phyloP scores from a whole-genome alignment of 805 yeast species.

The Suhomyces sp. region DNA sequence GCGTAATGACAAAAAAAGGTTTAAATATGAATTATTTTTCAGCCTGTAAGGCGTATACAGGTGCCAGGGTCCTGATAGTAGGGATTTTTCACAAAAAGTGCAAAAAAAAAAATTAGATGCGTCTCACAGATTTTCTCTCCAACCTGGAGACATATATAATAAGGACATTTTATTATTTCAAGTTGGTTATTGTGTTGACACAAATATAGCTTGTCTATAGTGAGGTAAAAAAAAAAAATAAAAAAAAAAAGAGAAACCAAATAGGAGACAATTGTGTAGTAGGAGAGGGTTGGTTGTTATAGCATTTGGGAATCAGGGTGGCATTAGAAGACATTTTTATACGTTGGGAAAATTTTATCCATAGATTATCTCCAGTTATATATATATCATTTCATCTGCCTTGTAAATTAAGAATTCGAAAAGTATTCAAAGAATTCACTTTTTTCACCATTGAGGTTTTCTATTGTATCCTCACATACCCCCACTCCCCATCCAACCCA shows the following conservation, averaged over 20 bases:
- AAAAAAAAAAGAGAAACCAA: constrained; percentile 1
- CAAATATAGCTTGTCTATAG: not conserved
- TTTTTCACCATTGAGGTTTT: constrained; percentile 1
- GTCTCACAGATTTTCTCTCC: not conserved
- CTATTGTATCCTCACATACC: not conserved
- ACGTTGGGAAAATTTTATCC: not conserved
- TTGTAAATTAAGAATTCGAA: not conserved
- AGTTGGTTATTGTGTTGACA: constrained; percentile 1
- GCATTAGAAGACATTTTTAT: not conserved
- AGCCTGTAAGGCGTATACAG: not conserved
- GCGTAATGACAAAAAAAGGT: not conserved
- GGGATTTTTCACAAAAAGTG: not conserved
- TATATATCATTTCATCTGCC: constrained; percentile 5
- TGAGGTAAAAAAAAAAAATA: not conserved
- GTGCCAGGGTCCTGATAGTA: not conserved
- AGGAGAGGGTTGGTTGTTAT: constrained; percentile 1
- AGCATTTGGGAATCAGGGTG: constrained; percentile 4
- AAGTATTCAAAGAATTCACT: not conserved
- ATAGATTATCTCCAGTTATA: not conserved
- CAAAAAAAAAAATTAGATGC: not conserved
- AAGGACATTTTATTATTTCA: constrained; percentile 1
- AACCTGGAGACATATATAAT: constrained; percentile 1
- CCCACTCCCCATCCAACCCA: not conserved
- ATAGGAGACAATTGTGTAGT: constrained; percentile 4
- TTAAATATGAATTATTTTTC: not conserved